Evolutionary conservation across 371 early-diverging fungal genomes (phyloP).

Genomic region (Mucor ambiguus): DNA sequence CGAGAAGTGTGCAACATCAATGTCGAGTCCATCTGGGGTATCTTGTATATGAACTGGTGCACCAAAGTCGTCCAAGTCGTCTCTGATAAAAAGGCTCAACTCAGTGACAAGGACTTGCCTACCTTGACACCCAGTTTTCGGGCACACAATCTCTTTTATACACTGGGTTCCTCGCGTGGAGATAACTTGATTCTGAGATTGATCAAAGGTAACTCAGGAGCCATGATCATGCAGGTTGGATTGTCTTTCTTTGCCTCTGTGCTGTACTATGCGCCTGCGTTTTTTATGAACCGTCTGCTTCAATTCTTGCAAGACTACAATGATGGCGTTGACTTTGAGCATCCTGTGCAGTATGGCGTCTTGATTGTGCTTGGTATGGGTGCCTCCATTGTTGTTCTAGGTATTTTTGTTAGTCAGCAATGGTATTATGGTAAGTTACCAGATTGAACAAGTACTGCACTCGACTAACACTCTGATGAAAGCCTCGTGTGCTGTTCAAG

Average conservation of each 20-base stretch:
- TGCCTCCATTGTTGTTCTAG: slow-evolving; percentile 27
- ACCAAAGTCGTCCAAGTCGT: slow-evolving; percentile 13
- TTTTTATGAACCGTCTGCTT: slow-evolving; percentile 29
- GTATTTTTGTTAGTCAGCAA: slow-evolving; percentile 33
- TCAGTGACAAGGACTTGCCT: slow-evolving; percentile 25
- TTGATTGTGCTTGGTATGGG: slow-evolving; percentile 41
- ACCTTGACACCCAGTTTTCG: slow-evolving; percentile 18
- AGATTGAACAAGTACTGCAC: background rate
- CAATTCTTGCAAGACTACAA: slow-evolving; percentile 21
- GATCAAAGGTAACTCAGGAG: background rate
- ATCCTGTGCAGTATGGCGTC: slow-evolving; percentile 11
- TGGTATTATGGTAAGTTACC: slow-evolving; percentile 31
- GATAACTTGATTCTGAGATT: slow-evolving; percentile 7
- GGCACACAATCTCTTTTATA: slow-evolving; percentile 22
- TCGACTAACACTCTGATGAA: background rate
- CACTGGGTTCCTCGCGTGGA: slow-evolving; percentile 10
- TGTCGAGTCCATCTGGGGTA: slow-evolving; percentile 23
- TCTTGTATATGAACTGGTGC: slow-evolving; percentile 24
- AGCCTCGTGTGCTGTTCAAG: slow-evolving; percentile 31
- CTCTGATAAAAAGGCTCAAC: background rate
- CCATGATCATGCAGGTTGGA: slow-evolving; percentile 1
- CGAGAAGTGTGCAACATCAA: slow-evolving; percentile 23
- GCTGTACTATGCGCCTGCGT: slow-evolving; percentile 25
- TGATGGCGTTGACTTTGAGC: background rate
- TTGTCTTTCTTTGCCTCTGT: slow-evolving; percentile 6